These are phyloP conservation scores for Kodamaea sagamina DNA, from an alignment of 805 yeast species.

Conservation along the genomic window DNA sequence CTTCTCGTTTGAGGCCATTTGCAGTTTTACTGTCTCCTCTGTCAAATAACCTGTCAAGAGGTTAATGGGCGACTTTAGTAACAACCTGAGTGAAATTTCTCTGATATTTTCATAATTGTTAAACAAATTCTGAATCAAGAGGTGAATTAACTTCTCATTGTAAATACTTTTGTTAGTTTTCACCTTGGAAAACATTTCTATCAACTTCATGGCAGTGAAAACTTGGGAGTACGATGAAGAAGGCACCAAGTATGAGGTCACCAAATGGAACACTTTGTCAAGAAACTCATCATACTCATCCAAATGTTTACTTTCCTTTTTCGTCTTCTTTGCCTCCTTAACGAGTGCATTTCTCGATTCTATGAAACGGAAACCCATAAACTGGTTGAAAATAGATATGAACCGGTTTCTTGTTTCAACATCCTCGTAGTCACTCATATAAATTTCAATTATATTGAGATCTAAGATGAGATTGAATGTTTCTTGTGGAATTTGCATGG, in stretches of 20 bases:
- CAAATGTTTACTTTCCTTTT: constrained; percentile 16
- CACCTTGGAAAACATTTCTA: constrained; percentile 11
- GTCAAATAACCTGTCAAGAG: background rate
- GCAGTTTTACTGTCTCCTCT: background rate
- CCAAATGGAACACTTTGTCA: constrained; percentile 56
- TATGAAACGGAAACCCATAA: constrained; percentile 58
- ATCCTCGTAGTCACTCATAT: constrained; percentile 60
- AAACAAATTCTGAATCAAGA: constrained; percentile 60
- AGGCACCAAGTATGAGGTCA: constrained; percentile 52
- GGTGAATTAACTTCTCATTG: constrained; percentile 33
- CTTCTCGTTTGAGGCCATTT: background rate
- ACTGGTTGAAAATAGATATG: constrained; percentile 59
- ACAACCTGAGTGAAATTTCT: constrained; percentile 38
- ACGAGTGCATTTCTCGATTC: constrained; percentile 62
- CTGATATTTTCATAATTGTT: constrained; percentile 82
- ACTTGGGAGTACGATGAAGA: constrained; percentile 49
- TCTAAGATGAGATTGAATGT: constrained; percentile 47
- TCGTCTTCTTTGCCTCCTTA: constrained; percentile 34
- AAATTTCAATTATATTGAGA: constrained; percentile 42
- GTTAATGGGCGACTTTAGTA: constrained; percentile 21
- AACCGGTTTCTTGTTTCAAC: constrained; percentile 70
- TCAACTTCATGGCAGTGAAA: constrained; percentile 18
- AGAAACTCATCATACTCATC: constrained; percentile 29
- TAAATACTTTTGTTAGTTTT: constrained; percentile 12
- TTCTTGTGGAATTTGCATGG: constrained; percentile 52